Evolutionary conservation across 345 rosid species (phyloP).

Genomic region (Citrus reticulata): DNA sequence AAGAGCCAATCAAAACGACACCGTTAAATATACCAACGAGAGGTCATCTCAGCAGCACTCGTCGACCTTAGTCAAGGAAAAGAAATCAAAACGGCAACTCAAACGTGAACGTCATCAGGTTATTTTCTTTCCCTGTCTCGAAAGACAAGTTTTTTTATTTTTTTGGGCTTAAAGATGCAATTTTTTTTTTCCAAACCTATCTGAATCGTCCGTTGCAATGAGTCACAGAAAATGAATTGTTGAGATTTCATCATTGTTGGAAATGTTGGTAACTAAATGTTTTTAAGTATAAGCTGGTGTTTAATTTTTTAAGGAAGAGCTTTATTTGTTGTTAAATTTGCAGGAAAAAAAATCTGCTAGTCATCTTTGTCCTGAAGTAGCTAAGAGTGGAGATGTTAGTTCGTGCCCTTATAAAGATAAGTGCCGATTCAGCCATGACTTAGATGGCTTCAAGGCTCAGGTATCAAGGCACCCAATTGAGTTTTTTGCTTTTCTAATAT

Average conservation of each 20-base stretch:
- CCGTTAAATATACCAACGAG: slow-evolving; percentile 15
- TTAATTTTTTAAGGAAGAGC: neutral
- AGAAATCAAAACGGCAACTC: slow-evolving; percentile 92
- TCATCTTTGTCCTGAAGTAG: slow-evolving; percentile 64
- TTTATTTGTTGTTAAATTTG: neutral
- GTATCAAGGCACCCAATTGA: slow-evolving; percentile 27
- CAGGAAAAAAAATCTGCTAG: slow-evolving; percentile 61
- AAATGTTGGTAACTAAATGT: neutral
- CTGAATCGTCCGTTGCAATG: neutral
- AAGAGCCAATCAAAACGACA: slow-evolving; percentile 38
- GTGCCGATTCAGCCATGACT: slow-evolving; percentile 82
- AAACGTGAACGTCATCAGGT: slow-evolving; percentile 90
- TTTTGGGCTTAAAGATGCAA: neutral
- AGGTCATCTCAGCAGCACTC: slow-evolving; percentile 27
- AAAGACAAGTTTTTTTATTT: neutral
- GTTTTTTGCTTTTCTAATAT: neutral
- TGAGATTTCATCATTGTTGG: neutral
- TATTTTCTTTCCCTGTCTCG: neutral
- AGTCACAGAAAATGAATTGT: neutral
- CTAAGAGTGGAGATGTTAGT: slow-evolving; percentile 59
- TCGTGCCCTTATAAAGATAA: slow-evolving; percentile 63
- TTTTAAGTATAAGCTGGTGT: neutral
- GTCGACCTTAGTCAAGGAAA: slow-evolving; percentile 48
- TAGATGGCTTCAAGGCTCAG: slow-evolving; percentile 72
- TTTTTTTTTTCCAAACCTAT: neutral